Percentiles rank a stretch among this genome's conserved stretches.
phyloP scores from a whole-genome alignment of 176 grass and related monocot genomes.

The Thalia dealbata region DNA sequence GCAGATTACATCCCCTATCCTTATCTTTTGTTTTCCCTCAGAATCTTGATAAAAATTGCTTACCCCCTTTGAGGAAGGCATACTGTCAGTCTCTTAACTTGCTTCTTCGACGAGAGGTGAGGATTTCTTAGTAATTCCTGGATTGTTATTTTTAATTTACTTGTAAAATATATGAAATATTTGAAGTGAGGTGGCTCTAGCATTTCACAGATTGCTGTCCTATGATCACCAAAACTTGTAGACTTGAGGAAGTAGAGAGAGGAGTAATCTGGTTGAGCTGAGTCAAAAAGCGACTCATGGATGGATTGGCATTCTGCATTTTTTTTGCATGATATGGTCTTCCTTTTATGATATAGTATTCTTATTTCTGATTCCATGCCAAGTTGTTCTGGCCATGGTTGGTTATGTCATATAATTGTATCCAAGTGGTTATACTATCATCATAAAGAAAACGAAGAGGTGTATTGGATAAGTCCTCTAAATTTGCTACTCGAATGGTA shows the following conservation, averaged over 20 bases:
- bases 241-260: background rate
- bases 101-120: conserved; percentile 92
- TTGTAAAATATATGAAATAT: background rate
- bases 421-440: too few relatives aligned
- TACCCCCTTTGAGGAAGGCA: conserved; percentile 82
- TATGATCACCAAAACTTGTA: background rate
- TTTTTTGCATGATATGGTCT: background rate
- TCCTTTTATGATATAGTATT: background rate
- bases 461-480: background rate
- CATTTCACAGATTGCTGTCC: background rate
- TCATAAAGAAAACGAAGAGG: background rate
- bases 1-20: conserved; percentile 21
- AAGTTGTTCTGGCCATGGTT: background rate
- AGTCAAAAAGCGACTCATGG: background rate
- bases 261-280: background rate
- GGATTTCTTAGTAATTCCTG: conserved; percentile 11
- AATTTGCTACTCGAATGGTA: background rate
- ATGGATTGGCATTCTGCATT: background rate
- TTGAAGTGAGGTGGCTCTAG: background rate
- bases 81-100: conserved; percentile 97
- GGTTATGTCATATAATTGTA: background rate
- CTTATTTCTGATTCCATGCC: too few relatives aligned
- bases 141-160: background rate
- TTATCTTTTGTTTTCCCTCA: conserved; percentile 32
- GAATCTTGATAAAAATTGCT: conserved; percentile 92